Conservation (phyloP, 139 green algal genomes). For the Asterochloris erici region DNA sequence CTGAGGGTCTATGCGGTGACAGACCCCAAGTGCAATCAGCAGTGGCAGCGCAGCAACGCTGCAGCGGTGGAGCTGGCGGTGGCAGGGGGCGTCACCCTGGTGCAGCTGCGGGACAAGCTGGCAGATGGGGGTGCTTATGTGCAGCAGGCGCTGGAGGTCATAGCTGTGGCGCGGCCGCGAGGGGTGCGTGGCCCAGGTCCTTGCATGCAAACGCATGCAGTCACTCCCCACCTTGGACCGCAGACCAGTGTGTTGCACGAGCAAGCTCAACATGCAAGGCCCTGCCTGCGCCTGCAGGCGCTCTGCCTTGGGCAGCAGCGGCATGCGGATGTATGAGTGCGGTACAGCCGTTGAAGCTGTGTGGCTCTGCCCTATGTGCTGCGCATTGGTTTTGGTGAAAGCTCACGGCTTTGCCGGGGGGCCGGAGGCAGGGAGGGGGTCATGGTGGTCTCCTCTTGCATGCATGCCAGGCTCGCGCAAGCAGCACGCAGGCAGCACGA, state of each 20-base stretch:
- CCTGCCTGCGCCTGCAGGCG: too few species aligned
- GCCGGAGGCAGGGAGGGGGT: too few species aligned
- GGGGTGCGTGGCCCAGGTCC: conserved; percentile 3
- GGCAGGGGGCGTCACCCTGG: conserved; percentile 72
- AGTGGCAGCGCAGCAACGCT: conserved; percentile 20
- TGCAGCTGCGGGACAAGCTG: conserved; percentile 89
- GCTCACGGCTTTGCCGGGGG: too few species aligned
- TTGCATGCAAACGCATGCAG: neutral
- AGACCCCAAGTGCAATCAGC: conserved; percentile 62
- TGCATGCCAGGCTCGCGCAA: too few species aligned
- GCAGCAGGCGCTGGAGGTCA: conserved; percentile 36
- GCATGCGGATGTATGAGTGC: too few species aligned
- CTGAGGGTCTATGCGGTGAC: conserved; percentile 82
- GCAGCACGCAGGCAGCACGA: too few species aligned
- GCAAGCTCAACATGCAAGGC: too few species aligned
- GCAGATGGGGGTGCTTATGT: conserved; percentile 68
- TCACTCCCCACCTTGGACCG: neutral
- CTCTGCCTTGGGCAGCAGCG: too few species aligned
- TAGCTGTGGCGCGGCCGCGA: neutral
- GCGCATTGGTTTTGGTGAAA: too few species aligned
- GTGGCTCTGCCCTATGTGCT: too few species aligned
- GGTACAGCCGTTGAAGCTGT: too few species aligned
- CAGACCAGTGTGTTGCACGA: neutral
- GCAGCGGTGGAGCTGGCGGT: conserved; percentile 68
- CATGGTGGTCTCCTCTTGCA: too few species aligned